Base-by-base conservation (phyloP, 805 yeast species). In the Ogataea siamensis region DNA sequence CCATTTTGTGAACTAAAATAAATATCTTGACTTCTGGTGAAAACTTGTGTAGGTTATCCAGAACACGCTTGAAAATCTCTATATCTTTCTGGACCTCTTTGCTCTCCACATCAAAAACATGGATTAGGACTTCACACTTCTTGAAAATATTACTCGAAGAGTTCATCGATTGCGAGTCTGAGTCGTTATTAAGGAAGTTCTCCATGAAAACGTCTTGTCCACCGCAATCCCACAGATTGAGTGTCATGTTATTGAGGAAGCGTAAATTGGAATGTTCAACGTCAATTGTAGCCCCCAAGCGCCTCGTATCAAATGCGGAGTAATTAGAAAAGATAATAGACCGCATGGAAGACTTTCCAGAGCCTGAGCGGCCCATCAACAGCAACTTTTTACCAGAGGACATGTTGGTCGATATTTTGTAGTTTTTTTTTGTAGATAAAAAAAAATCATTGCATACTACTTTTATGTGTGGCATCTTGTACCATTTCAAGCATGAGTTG, bases 201-300 rank as follows among this genome's bases (percentile, higher is more conserved):
- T 91, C 97, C 87, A 93, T 89, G 50, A 89, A 93, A 2, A 84
- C 87, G 60, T 93, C 97, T 59, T 93, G 99, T 3, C 96, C 96
- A 54, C 98, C 99, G 64, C 99, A 93, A 62, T 93, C 99, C 98
- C 98, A 89, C 15, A 93, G 67, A 54, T 91, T 91, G 31, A 93
- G 68, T 1, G 97, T 88, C 94, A 93, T 87, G 58, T 91, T 89
- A 1, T 96, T 96, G 42, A 93, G 68, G 54, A 93, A 89, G 34
- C 98, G 69, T 39, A 93, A 66, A 63, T 91, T 96, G 2, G 97
- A 87, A 57, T 93, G 96, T 57, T 93, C 99, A n/a, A 93, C 97
- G 57, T 93, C 99, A 40, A 93, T 89, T 0, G 99, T 93, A 8
- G 99, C 98, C 2, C 98, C 98, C 10, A 93, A 64, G 41, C 98